phyloP scores from a whole-genome alignment of 1,284 basidiomycete species.

The Binderoboletus segoi region DNA sequence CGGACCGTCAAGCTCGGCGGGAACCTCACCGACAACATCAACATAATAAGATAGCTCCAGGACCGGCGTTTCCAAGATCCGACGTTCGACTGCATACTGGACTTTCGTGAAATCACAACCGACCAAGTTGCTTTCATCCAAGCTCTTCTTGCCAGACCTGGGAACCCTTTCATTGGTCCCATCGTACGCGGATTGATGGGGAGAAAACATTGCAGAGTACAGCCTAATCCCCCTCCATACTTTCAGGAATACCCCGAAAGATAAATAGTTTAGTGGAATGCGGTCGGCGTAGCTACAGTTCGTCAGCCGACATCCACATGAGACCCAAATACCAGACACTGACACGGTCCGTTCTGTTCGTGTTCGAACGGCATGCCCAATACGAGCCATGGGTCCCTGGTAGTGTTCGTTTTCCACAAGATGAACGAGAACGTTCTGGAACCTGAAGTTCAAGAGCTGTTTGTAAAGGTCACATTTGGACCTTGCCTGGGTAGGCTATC shows the following conservation, averaged over 20 bases:
- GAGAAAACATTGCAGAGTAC: conserved; percentile 40
- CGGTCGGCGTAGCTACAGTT: conserved; percentile 30
- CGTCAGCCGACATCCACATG: conserved; percentile 12
- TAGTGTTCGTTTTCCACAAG: conserved; percentile 80
- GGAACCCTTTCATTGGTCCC: conserved; percentile 8
- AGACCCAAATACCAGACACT: conserved; percentile 20
- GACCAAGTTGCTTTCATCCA: conserved; percentile 55
- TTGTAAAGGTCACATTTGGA: conserved; percentile 83
- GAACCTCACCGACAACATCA: conserved; percentile 74
- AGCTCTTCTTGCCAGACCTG: conserved; percentile 36
- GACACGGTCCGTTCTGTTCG: conserved; percentile 57
- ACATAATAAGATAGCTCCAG: conserved; percentile 84
- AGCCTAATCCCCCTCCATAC: conserved; percentile 45
- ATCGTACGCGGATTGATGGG: conserved; percentile 2
- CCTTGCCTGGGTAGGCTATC: conserved; percentile 54
- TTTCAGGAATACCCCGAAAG: conserved; percentile 34
- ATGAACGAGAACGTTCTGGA: conserved; percentile 65
- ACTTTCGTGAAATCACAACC: conserved; percentile 56
- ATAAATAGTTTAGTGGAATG: conserved; percentile 33
- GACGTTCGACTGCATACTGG: conserved; percentile 88
- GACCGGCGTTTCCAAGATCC: conserved; percentile 73
- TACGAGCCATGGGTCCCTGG: conserved; percentile 60
- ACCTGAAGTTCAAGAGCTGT: conserved; percentile 70
- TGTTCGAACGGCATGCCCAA: conserved; percentile 66
- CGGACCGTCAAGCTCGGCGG: conserved; percentile 40